phyloP scores from a whole-genome alignment of 208 protist genomes.

The Leptomonas seymouri region DNA sequence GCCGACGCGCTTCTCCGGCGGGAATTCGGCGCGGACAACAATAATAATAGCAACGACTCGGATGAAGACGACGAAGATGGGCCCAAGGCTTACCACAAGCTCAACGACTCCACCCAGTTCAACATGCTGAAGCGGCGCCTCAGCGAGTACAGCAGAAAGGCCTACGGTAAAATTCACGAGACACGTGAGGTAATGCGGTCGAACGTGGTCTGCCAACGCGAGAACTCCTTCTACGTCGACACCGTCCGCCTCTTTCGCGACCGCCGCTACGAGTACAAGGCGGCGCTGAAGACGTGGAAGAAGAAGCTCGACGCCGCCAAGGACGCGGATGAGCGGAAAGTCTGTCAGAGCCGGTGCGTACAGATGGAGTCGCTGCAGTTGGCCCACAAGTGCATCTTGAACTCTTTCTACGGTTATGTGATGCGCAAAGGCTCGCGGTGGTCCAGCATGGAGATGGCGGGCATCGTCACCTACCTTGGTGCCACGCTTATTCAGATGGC shows the following conservation, averaged over 20 bases:
- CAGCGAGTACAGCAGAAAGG: constrained; percentile 96
- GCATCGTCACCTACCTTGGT: constrained; percentile 98
- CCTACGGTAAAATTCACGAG: constrained; percentile 97
- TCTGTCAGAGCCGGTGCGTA: constrained; percentile 93
- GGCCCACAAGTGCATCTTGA: constrained; percentile 99
- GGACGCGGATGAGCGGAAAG: constrained; percentile 83
- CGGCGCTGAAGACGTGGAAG: constrained; percentile 96
- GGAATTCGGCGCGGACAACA: constrained; percentile 29
- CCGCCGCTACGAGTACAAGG: constrained; percentile 99
- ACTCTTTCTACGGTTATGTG: constrained; percentile 99
- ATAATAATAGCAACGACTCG: constrained; percentile 22
- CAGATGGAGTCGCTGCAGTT: constrained; percentile 99
- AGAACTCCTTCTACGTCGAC: constrained; percentile 99
- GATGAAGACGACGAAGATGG: constrained; percentile 57
- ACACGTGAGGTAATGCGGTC: constrained; percentile 87
- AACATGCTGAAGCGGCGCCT: constrained; percentile 96
- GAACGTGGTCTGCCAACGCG: constrained; percentile 99
- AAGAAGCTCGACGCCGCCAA: constrained; percentile 88
- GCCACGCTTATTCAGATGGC: constrained; percentile 99
- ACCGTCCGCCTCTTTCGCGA: constrained; percentile 99
- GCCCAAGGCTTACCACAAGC: constrained; percentile 81
- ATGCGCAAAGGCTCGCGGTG: constrained; percentile 99
- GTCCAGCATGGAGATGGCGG: constrained; percentile 99
- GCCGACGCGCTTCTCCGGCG: constrained; percentile 63
- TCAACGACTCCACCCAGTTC: constrained; percentile 92